Conservation (phyloP, 306 rosid species). For the Rosa chinensis region DNA sequence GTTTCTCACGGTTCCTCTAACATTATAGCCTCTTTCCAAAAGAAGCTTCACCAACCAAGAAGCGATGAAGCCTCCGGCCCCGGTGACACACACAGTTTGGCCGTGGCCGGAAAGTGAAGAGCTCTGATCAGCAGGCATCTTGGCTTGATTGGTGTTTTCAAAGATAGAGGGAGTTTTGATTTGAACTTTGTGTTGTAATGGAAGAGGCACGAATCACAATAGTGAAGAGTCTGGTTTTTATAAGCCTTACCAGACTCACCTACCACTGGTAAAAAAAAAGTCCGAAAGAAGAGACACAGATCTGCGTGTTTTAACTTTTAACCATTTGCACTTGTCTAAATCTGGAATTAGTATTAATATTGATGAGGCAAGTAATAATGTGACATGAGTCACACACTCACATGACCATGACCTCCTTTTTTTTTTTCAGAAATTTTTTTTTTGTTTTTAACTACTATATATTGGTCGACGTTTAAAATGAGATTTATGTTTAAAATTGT, state of each 20-base stretch:
- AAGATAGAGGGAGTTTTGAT: background rate
- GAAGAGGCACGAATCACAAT: background rate
- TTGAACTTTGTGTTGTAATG: background rate
- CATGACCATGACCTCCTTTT: background rate
- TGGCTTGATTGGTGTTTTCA: background rate
- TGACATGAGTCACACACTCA: background rate
- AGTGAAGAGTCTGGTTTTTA: constrained; percentile 18
- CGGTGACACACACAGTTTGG: constrained; percentile 82
- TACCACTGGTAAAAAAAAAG: constrained; percentile 12
- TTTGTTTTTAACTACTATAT: background rate
- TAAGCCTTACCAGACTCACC: constrained; percentile 30
- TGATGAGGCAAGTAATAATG: background rate
- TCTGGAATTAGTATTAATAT: background rate
- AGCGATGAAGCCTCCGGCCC: constrained; percentile 96
- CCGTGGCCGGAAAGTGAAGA: constrained; percentile 31
- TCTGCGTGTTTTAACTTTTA: background rate
- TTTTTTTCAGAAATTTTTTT: too few species aligned
- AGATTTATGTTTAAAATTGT: background rate
- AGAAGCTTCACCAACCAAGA: constrained; percentile 86
- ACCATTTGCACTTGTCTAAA: background rate
- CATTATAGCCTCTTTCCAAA: constrained; percentile 69
- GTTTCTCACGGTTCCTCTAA: constrained; percentile 79
- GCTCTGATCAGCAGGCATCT: constrained; percentile 43
- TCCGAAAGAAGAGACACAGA: background rate
- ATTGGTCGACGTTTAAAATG: background rate